These are phyloP conservation scores for Talaromyces marneffei DNA, from an alignment of 2,329 filamentous ascomycete species.

Conservation along the genomic window DNA sequence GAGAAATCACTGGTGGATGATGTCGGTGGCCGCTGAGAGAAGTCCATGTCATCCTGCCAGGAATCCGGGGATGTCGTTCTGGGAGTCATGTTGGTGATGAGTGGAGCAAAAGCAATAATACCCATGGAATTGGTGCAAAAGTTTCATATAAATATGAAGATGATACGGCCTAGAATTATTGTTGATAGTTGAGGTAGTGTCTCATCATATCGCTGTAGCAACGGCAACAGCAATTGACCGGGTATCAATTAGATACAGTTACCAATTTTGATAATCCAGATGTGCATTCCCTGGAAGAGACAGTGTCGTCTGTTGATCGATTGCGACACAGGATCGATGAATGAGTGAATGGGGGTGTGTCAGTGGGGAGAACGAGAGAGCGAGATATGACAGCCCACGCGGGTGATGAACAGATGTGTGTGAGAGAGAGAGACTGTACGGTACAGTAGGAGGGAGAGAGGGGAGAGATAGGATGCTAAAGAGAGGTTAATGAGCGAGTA, in stretches of 20 bases:
- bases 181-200: neutral
- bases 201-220: conserved; percentile 4
- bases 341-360: neutral
- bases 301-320: neutral
- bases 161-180: neutral
- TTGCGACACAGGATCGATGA: neutral
- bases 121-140: neutral
- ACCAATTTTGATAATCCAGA: neutral
- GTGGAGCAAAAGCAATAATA: neutral
- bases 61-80: conserved; percentile 7
- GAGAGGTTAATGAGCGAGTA: neutral
- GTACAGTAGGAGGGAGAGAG: neutral
- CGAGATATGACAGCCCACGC: neutral
- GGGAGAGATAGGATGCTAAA: neutral
- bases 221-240: neutral
- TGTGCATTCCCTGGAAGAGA: neutral
- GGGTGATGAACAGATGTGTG: neutral
- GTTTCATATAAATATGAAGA: neutral
- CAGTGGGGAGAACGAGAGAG: neutral
- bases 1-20: conserved; percentile 29
- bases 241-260: neutral
- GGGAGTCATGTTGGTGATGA: neutral
- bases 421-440: conserved; percentile 1
- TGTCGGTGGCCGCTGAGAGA: conserved; percentile 26
- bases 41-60: conserved; percentile 23